Conservation (phyloP, 2,329 filamentous ascomycete genomes). For the Paramyrothecium roridum region DNA sequence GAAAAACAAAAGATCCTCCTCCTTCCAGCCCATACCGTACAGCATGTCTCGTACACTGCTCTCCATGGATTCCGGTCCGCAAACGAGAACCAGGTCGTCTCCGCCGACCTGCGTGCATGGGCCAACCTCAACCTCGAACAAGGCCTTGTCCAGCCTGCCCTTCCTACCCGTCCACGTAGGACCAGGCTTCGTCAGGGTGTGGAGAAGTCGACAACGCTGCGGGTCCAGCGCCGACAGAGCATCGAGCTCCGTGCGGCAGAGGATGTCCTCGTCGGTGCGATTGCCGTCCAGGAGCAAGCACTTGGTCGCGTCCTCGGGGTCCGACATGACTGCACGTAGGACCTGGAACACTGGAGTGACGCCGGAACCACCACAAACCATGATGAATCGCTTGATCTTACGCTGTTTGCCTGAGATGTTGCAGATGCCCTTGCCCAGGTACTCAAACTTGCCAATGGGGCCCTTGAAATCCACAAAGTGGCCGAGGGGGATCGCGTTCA, state of each 20-base stretch:
- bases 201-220: constrained; percentile 60
- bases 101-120: constrained; percentile 30
- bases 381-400: constrained; percentile 66
- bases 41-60: constrained; percentile 56
- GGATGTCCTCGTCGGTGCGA: constrained; percentile 73
- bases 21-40: constrained; percentile 59
- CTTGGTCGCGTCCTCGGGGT: constrained; percentile 58
- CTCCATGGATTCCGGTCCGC: constrained; percentile 75
- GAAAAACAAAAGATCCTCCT: constrained; percentile 23
- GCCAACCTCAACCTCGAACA: constrained; percentile 60
- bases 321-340: constrained; percentile 60
- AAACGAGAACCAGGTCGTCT: constrained; percentile 69
- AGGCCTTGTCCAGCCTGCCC: constrained; percentile 62
- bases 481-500: constrained; percentile 70
- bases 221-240: constrained; percentile 49
- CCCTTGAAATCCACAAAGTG: constrained; percentile 82
- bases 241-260: constrained; percentile 73
- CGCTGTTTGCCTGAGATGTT: constrained; percentile 54
- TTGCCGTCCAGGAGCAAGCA: constrained; percentile 81
- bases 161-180: constrained; percentile 64
- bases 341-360: constrained; percentile 92
- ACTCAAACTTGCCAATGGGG: constrained; percentile 82
- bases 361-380: constrained; percentile 87
- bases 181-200: constrained; percentile 64
- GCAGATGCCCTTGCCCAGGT: constrained; percentile 65